phyloP scores from a whole-genome alignment of 768 basidiomycete genomes.

The Boletus coccyginus region DNA sequence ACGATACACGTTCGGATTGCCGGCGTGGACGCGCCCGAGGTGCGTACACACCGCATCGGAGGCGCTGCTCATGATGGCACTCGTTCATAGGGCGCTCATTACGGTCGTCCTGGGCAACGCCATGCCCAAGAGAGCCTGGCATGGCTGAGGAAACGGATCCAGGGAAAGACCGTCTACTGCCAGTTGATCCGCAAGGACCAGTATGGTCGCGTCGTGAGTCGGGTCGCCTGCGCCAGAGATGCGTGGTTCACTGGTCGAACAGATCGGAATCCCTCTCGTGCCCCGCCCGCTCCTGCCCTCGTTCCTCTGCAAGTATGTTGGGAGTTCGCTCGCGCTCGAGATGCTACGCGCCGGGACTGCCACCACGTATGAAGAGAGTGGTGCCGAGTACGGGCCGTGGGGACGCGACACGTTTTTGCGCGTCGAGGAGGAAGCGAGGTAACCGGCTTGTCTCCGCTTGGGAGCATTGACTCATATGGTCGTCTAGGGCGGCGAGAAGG shows the following conservation, averaged over 20 bases:
- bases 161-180: conserved; percentile 62
- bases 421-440: conserved; percentile 70
- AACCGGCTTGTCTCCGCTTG: not conserved
- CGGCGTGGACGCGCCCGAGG: conserved; percentile 93
- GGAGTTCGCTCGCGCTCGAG: conserved; percentile 55
- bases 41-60: conserved; percentile 22
- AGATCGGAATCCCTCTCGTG: conserved; percentile 66
- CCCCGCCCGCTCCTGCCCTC: conserved; percentile 54
- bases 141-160: conserved; percentile 62
- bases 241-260: not conserved
- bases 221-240: not conserved
- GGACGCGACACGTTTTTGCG: conserved; percentile 62
- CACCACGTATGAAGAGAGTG: conserved; percentile 70
- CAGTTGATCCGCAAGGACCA: conserved; percentile 78
- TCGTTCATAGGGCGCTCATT: conserved; percentile 63
- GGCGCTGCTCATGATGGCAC: not conserved
- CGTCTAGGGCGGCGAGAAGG: conserved; percentile 49
- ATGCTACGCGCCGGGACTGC: conserved; percentile 83
- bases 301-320: conserved; percentile 36
- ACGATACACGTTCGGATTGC: conserved; percentile 88
- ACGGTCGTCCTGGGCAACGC: conserved; percentile 77
- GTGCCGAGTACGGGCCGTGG: conserved; percentile 74
- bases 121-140: conserved; percentile 69
- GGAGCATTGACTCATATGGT: not conserved
- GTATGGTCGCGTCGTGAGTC: conserved; percentile 74